Evolutionary conservation across 805 yeast species (phyloP).

Genomic region (Metschnikowia anglica): DNA sequence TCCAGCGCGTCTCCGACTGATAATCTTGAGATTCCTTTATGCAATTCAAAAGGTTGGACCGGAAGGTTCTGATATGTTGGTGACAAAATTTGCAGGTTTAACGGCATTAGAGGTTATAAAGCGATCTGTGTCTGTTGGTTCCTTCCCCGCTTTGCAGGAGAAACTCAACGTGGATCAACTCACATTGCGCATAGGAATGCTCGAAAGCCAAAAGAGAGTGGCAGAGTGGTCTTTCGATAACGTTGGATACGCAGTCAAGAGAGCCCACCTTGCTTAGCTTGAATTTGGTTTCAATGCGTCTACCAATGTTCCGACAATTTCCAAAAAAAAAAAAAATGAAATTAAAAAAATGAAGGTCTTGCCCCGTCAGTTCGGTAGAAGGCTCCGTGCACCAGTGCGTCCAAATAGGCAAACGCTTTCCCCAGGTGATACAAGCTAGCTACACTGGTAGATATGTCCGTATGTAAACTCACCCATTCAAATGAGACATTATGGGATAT

Average conservation of each 20-base stretch:
- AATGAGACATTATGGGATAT: not conserved
- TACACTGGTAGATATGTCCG: constrained; percentile 4
- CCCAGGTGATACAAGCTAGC: not conserved
- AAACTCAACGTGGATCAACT: constrained; percentile 47
- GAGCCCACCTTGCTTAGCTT: constrained; percentile 22
- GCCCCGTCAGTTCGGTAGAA: too few relatives aligned
- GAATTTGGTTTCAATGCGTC: too few relatives aligned
- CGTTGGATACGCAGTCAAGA: constrained; percentile 44
- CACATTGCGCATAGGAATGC: constrained; percentile 42
- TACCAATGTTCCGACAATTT: too few relatives aligned
- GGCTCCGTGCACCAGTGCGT: constrained; percentile 1
- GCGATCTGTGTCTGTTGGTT: constrained; percentile 16
- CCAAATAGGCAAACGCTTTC: not conserved
- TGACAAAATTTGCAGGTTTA: constrained; percentile 54
- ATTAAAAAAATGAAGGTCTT: too few relatives aligned
- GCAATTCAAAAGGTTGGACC: constrained; percentile 49
- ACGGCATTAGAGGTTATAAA: constrained; percentile 28
- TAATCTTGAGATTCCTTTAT: constrained; percentile 44
- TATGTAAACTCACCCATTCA: constrained; percentile 4
- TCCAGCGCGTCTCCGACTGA: constrained; percentile 37
- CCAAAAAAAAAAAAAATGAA: too few relatives aligned
- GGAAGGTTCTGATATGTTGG: constrained; percentile 55
- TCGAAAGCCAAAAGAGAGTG: constrained; percentile 52
- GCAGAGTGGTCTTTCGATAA: constrained; percentile 62
- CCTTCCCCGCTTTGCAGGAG: constrained; percentile 26